These are phyloP conservation scores for Chaetomium cochliodes DNA, from an alignment of 495 filamentous ascomycete genomes.

Conservation along the genomic window DNA sequence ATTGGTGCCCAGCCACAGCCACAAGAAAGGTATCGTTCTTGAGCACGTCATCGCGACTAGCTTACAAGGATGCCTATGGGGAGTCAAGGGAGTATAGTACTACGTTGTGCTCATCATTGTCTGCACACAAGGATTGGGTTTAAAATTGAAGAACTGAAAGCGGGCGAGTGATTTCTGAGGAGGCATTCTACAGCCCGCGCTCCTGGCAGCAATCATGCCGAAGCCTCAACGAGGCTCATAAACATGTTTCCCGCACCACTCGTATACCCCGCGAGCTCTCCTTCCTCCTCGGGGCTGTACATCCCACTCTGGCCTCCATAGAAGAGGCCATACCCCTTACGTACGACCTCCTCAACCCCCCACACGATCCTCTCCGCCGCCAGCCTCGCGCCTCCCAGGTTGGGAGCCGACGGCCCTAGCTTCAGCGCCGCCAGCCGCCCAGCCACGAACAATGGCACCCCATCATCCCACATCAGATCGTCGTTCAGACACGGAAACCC, in stretches of 20 bases:
- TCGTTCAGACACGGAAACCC: background rate
- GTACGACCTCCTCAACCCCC: background rate
- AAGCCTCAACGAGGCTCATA: background rate
- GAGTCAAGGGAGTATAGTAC: no score
- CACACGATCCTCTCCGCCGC: background rate
- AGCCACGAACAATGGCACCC: background rate
- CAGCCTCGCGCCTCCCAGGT: background rate
- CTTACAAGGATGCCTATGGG: no score
- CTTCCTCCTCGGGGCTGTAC: background rate
- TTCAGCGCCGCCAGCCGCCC: constrained; percentile 1
- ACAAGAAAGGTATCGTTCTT: no score
- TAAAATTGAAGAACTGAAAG: no score
- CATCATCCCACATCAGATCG: constrained; percentile 2
- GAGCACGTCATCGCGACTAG: no score
- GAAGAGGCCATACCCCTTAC: background rate
- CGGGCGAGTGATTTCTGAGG: no score
- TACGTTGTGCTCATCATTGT: no score
- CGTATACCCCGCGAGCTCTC: background rate
- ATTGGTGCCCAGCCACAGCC: no score
- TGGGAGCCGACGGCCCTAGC: background rate
- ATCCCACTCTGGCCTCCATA: background rate
- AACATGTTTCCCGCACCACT: background rate
- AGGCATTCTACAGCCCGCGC: no score
- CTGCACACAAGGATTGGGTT: no score
- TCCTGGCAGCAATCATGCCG: background rate